Evolutionary conservation across 495 filamentous ascomycete genomes (phyloP), one percentile per base, ranked within the genome.

Genomic region (Trichocladium antarcticum): DNA sequence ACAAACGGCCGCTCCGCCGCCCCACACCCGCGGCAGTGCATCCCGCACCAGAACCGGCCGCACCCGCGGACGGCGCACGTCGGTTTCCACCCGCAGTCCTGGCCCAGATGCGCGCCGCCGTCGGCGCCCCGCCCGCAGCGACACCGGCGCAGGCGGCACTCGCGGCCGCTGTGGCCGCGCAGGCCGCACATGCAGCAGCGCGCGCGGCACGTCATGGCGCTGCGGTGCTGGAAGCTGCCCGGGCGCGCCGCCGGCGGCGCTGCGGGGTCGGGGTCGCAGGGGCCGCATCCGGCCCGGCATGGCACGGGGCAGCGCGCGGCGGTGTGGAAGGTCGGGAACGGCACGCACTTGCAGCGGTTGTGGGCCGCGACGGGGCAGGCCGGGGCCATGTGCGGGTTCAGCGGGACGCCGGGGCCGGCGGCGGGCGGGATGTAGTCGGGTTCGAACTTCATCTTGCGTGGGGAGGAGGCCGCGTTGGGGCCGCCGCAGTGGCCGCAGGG

Each of bases 171-270:
- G 45, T 70, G 67, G 9, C 59, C 62, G 14, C 51, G 56, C 3
- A 57, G 37, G 20, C 67, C 67, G 39, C 67, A 70, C 66, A 70
- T 70, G 43, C 66, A 70, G 41, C 66, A 70, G 9, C 67, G 63
- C 12, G 54, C 37, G 19, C 50, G 37, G 45, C 66, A 70, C 11
- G 55, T 50, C 61, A 70, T 66, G 16, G 66, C 66, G 34, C 59
- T 65, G 35, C 50, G 55, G 42, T 68, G 61, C 17, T 51, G 54
- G 43, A 54, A 48, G 37, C 44, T 49, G 1, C 63, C 63, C 11
- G 56, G 53, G 0, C 31, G 38, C 1, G 52, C 20, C 1, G 55
- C n/a, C n/a, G 42, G 31, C 46, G 51, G 20, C 64, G n/a, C n/a
- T n/a, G n/a, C 65, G 46, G 64, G 65, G 9, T 36, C 41, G 15